Evolutionary conservation across 1,284 basidiomycete species (phyloP).

Genomic region (Ceratobasidium sp.): DNA sequence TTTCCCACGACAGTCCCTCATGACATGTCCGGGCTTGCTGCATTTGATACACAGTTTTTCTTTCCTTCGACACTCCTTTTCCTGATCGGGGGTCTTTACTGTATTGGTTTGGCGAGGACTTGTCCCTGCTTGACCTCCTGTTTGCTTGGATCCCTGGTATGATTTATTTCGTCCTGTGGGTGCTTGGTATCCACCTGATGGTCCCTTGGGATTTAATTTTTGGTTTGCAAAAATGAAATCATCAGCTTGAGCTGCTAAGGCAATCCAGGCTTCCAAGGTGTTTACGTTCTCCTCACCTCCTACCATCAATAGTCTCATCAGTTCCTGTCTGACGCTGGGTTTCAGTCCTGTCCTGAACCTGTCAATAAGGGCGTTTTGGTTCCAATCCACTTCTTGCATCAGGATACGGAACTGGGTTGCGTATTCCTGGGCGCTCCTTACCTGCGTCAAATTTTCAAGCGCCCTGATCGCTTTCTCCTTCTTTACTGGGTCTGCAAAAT

Average conservation of each 20-base stretch:
- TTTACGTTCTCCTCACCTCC: not conserved
- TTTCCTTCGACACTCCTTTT: not conserved
- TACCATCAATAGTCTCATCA: not conserved
- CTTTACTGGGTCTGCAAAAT: not conserved
- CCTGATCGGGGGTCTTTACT: not conserved
- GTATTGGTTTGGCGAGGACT: not conserved
- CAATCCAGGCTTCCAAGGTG: not conserved
- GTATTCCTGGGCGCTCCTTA: not conserved
- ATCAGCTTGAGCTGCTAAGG: not conserved
- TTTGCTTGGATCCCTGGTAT: not conserved
- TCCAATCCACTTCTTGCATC: constrained; percentile 3
- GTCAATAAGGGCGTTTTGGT: not conserved
- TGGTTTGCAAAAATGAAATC: not conserved
- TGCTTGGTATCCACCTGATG: no score
- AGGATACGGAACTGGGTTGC: not conserved
- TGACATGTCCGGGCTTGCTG: not conserved
- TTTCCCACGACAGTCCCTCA: not conserved
- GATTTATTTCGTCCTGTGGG: not conserved
- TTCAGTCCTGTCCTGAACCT: not conserved
- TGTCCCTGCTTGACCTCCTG: not conserved
- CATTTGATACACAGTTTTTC: constrained; percentile 10
- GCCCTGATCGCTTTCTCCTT: not conserved
- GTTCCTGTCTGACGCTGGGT: not conserved
- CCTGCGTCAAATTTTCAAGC: not conserved
- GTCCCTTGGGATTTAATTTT: not conserved